Evolutionary conservation across 1,284 basidiomycete species (phyloP).

Genomic region (Hemileia vastatrix): DNA sequence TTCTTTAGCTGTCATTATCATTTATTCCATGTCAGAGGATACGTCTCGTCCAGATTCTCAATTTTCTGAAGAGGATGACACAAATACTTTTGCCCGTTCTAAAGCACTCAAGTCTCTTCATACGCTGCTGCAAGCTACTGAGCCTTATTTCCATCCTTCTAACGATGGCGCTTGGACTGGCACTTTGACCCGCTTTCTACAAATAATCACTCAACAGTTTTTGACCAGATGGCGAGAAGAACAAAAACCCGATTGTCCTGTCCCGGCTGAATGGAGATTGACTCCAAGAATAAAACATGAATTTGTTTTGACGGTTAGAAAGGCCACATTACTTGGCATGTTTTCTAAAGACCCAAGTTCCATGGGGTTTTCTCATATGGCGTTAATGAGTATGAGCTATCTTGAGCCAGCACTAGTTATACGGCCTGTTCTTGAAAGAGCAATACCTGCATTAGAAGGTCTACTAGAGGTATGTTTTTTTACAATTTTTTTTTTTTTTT

Average conservation of each 20-base stretch:
- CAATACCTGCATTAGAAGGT: slow-evolving; percentile 79
- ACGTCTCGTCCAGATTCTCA: slow-evolving; percentile 42
- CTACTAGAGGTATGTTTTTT: slow-evolving; percentile 64
- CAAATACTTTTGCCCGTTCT: slow-evolving; percentile 25
- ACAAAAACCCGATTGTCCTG: slow-evolving; percentile 66
- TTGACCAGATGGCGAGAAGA: slow-evolving; percentile 74
- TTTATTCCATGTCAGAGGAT: slow-evolving; percentile 85
- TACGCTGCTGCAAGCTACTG: slow-evolving; percentile 79
- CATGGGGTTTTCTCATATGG: slow-evolving; percentile 59
- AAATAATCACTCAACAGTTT: slow-evolving; percentile 74
- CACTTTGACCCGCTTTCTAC: slow-evolving; percentile 58
- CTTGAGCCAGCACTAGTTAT: slow-evolving; percentile 80
- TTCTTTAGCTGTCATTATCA: slow-evolving; percentile 72
- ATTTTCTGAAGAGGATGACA: too few relatives aligned
- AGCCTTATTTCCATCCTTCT: slow-evolving; percentile 78
- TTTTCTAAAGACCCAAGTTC: slow-evolving; percentile 65
- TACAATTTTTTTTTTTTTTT: slow-evolving; percentile 1
- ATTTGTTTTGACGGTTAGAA: slow-evolving; percentile 72
- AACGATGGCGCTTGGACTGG: slow-evolving; percentile 49
- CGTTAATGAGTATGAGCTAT: slow-evolving; percentile 62
- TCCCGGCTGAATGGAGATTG: slow-evolving; percentile 63
- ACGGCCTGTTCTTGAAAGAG: slow-evolving; percentile 83
- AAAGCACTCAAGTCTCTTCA: slow-evolving; percentile 75
- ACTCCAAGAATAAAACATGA: slow-evolving; percentile 71
- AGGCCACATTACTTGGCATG: slow-evolving; percentile 84